A percentile compares a stretch with the other conserved stretches of the same genome.
phyloP scores from a whole-genome alignment of 2,329 filamentous ascomycete species.

The Aspergillus tanneri region DNA sequence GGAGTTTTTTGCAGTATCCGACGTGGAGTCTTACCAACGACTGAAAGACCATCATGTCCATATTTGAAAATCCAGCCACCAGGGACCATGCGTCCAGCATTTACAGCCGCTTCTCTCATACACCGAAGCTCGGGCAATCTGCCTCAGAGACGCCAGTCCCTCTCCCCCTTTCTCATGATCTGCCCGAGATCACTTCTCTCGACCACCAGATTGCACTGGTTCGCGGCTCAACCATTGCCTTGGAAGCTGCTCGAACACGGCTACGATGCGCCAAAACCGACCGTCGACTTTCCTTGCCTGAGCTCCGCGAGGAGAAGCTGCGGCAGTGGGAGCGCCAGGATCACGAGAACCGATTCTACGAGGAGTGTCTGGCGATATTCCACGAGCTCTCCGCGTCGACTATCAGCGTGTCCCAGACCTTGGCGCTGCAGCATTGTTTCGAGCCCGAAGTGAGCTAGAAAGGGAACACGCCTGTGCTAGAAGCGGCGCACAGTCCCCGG shows the following conservation, averaged over 20 bases:
- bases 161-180: constrained; percentile 2
- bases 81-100: constrained; percentile 4
- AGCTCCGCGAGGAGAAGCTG: constrained; percentile 8
- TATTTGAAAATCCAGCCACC: too few relatives aligned
- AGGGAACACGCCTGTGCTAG: background rate
- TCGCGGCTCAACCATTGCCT: constrained; percentile 19
- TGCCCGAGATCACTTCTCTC: constrained; percentile 20
- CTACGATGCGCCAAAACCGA: constrained; percentile 11
- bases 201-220: constrained; percentile 20
- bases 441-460: constrained; percentile 4
- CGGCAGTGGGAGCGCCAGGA: constrained; percentile 11
- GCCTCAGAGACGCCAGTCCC: too few relatives aligned
- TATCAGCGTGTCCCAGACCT: constrained; percentile 3
- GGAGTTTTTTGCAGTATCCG: too few relatives aligned
- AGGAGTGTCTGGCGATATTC: constrained; percentile 9
- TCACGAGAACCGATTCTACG: constrained; percentile 15
- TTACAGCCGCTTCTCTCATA: constrained; percentile 1
- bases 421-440: constrained; percentile 2
- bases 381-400: constrained; percentile 2
- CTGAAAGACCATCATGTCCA: too few relatives aligned
- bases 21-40: too few relatives aligned
- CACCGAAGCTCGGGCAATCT: background rate
- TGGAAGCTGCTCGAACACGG: constrained; percentile 18
- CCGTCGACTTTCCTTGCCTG: constrained; percentile 3
- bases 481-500: constrained; percentile 4